Evolutionary conservation across 345 rosid genomes (phyloP).

Genomic region (Viola odorata): DNA sequence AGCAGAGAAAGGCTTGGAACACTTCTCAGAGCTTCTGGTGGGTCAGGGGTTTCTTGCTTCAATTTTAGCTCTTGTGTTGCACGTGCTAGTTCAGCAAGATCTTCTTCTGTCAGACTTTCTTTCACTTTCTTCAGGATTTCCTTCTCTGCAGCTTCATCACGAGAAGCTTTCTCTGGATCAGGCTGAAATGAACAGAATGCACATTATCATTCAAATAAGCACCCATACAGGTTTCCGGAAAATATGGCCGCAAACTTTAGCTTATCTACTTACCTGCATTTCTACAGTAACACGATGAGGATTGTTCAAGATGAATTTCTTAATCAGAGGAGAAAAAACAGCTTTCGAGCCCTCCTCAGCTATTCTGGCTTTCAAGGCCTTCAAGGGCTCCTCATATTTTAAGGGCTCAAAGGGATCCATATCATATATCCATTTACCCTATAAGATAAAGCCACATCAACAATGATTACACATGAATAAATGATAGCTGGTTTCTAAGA

Average conservation of each 20-base stretch:
- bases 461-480: constrained; percentile 6
- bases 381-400: constrained; percentile 80
- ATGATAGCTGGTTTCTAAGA: not conserved
- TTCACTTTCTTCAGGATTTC: constrained; percentile 60
- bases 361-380: constrained; percentile 70
- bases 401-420: constrained; percentile 95
- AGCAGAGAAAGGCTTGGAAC: constrained; percentile 70
- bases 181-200: constrained; percentile 46
- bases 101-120: constrained; percentile 81
- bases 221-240: constrained; percentile 6
- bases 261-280: constrained; percentile 62
- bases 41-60: constrained; percentile 95
- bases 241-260: constrained; percentile 9
- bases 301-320: constrained; percentile 76
- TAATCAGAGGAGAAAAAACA: constrained; percentile 87
- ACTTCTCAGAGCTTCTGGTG: constrained; percentile 79
- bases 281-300: constrained; percentile 82
- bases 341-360: constrained; percentile 86
- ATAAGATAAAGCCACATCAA: constrained; percentile 20
- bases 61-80: constrained; percentile 77
- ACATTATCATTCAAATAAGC: constrained; percentile 17
- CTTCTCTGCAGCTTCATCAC: constrained; percentile 79
- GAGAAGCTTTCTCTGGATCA: constrained; percentile 85
- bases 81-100: constrained; percentile 85
- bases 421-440: constrained; percentile 99